phyloP scores from a whole-genome alignment of 2,329 filamentous ascomycete species.

The Trichoderma cornu-damae region DNA sequence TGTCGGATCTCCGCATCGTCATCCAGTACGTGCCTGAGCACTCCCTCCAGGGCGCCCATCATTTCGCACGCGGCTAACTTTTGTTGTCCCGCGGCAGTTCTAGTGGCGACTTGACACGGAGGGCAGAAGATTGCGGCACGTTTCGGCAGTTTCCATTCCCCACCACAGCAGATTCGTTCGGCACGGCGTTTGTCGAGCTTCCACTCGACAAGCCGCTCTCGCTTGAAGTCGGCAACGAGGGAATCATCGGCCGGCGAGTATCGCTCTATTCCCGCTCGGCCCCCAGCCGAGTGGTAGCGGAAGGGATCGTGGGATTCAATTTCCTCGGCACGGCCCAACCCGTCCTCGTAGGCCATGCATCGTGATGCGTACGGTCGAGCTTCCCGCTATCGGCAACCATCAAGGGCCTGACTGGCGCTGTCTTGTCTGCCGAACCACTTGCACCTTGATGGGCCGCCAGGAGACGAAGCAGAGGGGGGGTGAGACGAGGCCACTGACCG shows the following conservation, averaged over 20 bases:
- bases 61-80: background rate
- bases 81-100: conserved; percentile 32
- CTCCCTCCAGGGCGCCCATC: background rate
- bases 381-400: background rate
- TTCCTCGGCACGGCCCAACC: conserved; percentile 24
- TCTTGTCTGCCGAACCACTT: background rate
- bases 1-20: conserved; percentile 34
- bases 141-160: conserved; percentile 37
- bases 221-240: conserved; percentile 41
- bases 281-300: conserved; percentile 36
- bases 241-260: conserved; percentile 46
- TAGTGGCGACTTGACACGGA: conserved; percentile 41
- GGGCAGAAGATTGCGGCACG: conserved; percentile 38
- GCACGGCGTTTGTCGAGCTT: conserved; percentile 30
- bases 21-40: conserved; percentile 39
- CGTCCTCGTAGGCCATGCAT: background rate
- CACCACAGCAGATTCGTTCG: conserved; percentile 9
- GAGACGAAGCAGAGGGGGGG: background rate
- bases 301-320: conserved; percentile 49
- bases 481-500: background rate
- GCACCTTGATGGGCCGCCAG: conserved; percentile 14
- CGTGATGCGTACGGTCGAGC: too few relatives aligned
- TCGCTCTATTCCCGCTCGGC: conserved; percentile 33
- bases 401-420: conserved; percentile 13
- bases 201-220: conserved; percentile 37